These are phyloP conservation scores for Colletotrichum acutatum DNA, from an alignment of 2,329 filamentous ascomycete species.

Conservation along the genomic window DNA sequence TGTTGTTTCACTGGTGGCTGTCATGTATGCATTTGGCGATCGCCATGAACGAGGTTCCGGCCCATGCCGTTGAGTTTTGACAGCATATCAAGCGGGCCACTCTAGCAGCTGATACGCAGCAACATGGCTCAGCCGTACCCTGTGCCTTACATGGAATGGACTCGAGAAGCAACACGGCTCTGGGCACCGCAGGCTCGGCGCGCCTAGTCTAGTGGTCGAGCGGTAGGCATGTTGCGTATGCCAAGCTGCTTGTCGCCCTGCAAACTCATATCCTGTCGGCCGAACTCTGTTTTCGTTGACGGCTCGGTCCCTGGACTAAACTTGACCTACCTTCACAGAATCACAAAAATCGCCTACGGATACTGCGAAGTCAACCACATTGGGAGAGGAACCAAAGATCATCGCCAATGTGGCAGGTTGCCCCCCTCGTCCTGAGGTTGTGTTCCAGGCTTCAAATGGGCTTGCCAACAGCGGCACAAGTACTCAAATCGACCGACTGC, in stretches of 20 bases:
- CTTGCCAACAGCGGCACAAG: constrained; percentile 4
- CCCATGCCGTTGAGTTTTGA: constrained; percentile 1
- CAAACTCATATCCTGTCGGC: constrained; percentile 14
- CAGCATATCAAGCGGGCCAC: not conserved
- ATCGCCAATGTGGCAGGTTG: not conserved
- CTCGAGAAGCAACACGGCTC: constrained; percentile 1
- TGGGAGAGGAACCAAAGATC: not conserved
- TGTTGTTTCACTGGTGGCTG: constrained; percentile 1
- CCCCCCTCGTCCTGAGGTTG: not conserved
- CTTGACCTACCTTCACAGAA: not conserved
- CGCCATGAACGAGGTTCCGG: constrained; percentile 8
- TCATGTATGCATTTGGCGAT: constrained; percentile 9
- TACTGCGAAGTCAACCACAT: not conserved
- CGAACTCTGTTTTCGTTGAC: constrained; percentile 17
- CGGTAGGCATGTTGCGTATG: constrained; percentile 20
- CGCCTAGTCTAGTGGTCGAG: constrained; percentile 10
- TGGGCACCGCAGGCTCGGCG: constrained; percentile 15
- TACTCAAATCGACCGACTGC: not conserved
- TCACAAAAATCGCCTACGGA: not conserved
- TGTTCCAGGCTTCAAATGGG: not conserved
- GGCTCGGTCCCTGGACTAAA: not conserved
- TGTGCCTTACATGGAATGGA: constrained; percentile 31
- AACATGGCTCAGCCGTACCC: not conserved
- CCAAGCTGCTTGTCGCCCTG: constrained; percentile 23
- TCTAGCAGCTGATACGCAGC: not conserved